Base-by-base conservation (phyloP, 306 rosid genomes). In the Acacia confusa region DNA sequence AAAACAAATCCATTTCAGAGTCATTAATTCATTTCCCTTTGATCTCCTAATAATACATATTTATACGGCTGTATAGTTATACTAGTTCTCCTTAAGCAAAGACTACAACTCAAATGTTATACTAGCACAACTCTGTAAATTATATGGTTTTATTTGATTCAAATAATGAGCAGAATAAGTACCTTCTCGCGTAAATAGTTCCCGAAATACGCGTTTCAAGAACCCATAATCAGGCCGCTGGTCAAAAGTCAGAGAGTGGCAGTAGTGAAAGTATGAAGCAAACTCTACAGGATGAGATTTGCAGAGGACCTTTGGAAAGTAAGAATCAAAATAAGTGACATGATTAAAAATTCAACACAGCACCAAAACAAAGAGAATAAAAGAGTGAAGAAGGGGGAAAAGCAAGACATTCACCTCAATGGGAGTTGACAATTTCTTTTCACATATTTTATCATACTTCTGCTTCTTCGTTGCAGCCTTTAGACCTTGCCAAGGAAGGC, bases 401-500 rank as follows among this genome's bases (percentile, higher is more conserved):
- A 50, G 50, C 78, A 58, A 82, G 83, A 24, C 45, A 76, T 83
- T 82, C 61, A 88, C 99, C 98, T 95, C 99, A 82, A 95, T 93
- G 53, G 99, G 99, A 58, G 99, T 95, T 80, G 98, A 88, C 74
- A 95, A 79, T 88, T 95, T 95, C 91, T 95, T 95, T 85, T 95
- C 96, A 72, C 98, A 93, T 86, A 95, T 95, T 87, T 95, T 92
- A 75, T 95, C 99, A 88, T 95, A 95, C 74, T 95, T 95, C 84
- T 95, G 96, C 89, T 95, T 95, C 88, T 95, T 95, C 17, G 98
- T 93, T 65, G 94, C 98, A 74, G 99, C 99, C 90, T 95, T 95
- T 78, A 95, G 91, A 85, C 97, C 97, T 90, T 95, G 99, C 99
- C 99, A 95, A 43, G 99, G 99, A 87, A 95, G 99, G 87, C 99